Evolutionary conservation across 352 stramenopile genomes (phyloP), one percentile per base, ranked within the genome.

Genomic region (Phytopythium mirpurense): DNA sequence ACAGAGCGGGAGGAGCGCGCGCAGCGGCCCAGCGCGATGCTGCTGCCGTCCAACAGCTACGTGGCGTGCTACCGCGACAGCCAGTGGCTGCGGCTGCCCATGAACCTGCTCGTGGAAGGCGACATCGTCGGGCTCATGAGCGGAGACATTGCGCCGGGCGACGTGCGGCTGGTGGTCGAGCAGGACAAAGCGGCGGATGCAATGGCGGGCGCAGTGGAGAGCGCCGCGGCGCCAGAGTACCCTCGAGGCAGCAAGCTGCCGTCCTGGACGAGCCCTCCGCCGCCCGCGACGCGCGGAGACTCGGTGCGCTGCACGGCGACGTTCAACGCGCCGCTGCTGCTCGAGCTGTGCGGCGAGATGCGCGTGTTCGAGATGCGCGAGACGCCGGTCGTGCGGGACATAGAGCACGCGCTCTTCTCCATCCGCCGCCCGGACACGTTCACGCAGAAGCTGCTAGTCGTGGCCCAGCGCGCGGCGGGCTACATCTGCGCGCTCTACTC

Each of bases 301-400:
- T 80, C 68, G 19, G 50, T 74, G 24, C 68, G 84, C 15, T 83
- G 63, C 54, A 90, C 87, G 7, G 81, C 76, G 8, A 94, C 84
- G 34, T 94, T 94, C 58, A 70, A 92, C 42, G 69, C 82, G 9
- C 60, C 78, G 18, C 56, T 91, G 41, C 41, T 95, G 34, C 59
- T 95, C n/a, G 68, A 82, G 41, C 67, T 95, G 19, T 95, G 84
- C 43, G 84, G 84, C 7, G 82, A 92, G 53, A 95, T 95, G 80
- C 77, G 83, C 16, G 69, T 95, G n/a, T 93, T 90, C 42, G 68
- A 81, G 44, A 88, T 95, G 82, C 62, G 78, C 55, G 83, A 95
- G 72, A 95, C 84, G 19, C 84, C 84, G 0, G 79, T 92, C 31
- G 57, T 91, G 19, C 63, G 78, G 15, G 83, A 95, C 56, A 85